These are phyloP conservation scores for Chalaropsis ovoidea DNA, from an alignment of 2,329 filamentous ascomycete species.

Conservation along the genomic window DNA sequence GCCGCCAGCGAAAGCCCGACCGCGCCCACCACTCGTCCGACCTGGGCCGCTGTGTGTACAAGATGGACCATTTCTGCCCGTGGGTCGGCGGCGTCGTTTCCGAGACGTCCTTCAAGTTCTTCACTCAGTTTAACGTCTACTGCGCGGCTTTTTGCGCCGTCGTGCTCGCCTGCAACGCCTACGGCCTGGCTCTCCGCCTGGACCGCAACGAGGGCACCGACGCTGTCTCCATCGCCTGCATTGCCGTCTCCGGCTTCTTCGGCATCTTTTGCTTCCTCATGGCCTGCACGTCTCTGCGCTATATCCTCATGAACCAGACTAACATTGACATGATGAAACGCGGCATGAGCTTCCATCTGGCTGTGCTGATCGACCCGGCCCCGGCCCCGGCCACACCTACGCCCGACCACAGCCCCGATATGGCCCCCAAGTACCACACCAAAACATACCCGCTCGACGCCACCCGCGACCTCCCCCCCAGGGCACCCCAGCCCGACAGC, in stretches of 20 bases:
- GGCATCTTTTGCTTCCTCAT: constrained; percentile 71
- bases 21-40: constrained; percentile 79
- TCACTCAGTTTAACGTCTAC: constrained; percentile 76
- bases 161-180: constrained; percentile 52
- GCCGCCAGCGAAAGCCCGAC: constrained; percentile 79
- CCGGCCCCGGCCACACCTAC: constrained; percentile 44
- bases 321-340: constrained; percentile 69
- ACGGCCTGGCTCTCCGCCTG: constrained; percentile 50
- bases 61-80: constrained; percentile 94
- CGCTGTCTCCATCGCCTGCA: constrained; percentile 52
- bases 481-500: constrained; percentile 34
- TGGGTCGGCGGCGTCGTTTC: constrained; percentile 92
- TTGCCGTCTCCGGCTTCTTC: constrained; percentile 63
- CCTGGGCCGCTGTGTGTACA: constrained; percentile 66
- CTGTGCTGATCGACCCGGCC: constrained; percentile 43
- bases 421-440: constrained; percentile 35
- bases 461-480: constrained; percentile 21
- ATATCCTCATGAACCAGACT: constrained; percentile 63
- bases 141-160: constrained; percentile 57
- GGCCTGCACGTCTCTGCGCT: constrained; percentile 59
- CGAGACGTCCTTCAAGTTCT: constrained; percentile 86
- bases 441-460: constrained; percentile 49
- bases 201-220: constrained; percentile 38
- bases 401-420: constrained; percentile 28
- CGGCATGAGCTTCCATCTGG: constrained; percentile 58